phyloP scores from a whole-genome alignment of 176 grass and related monocot genomes.

The Puya raimondii region DNA sequence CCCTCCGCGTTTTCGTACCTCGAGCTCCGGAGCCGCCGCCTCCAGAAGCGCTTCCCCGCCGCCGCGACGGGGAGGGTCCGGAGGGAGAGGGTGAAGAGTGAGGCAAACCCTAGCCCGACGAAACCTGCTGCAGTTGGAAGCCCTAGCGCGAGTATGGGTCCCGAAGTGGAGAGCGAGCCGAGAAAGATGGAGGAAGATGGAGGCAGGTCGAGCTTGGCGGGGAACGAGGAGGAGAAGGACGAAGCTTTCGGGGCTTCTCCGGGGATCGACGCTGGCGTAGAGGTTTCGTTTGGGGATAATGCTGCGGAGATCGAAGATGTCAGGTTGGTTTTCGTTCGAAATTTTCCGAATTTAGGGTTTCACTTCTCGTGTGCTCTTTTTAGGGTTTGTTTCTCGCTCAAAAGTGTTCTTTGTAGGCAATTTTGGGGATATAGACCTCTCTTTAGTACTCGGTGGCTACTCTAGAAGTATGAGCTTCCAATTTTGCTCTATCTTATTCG shows the following conservation, averaged over 20 bases:
- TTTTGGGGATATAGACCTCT: neutral
- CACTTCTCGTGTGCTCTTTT: neutral
- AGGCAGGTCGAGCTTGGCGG: neutral
- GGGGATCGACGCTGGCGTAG: neutral
- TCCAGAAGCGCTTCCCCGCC: constrained; percentile 14
- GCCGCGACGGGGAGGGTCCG: neutral
- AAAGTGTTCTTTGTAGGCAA: neutral
- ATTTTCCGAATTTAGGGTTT: neutral
- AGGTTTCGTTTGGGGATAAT: constrained; percentile 14
- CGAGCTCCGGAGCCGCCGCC: constrained; percentile 35
- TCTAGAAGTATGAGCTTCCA: neutral
- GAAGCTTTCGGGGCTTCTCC: neutral
- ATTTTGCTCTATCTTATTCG: neutral
- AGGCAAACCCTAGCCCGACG: neutral
- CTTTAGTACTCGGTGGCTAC: neutral
- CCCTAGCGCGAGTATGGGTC: neutral
- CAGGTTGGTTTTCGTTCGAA: constrained; percentile 6
- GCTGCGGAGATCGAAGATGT: neutral
- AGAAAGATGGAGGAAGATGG: neutral
- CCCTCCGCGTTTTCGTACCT: constrained; percentile 23
- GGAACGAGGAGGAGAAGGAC: neutral
- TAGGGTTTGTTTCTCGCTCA: neutral
- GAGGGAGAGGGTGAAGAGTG: neutral
- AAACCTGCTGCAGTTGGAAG: neutral
- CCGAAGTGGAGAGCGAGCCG: neutral